phyloP scores from a whole-genome alignment of 768 basidiomycete species.

The Gautieria morchelliformis region DNA sequence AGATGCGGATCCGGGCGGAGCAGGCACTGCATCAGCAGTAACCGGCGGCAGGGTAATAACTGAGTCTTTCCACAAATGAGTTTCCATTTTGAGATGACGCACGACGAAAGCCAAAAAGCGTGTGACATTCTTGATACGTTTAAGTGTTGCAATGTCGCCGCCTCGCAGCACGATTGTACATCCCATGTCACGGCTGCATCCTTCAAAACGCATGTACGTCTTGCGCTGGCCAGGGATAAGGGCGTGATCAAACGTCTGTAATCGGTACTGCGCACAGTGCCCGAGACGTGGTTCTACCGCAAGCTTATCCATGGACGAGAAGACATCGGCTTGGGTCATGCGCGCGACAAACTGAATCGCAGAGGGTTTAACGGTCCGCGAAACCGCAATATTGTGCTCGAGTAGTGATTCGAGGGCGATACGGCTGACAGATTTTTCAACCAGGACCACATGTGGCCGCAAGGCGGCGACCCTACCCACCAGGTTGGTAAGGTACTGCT shows the following conservation, averaged over 20 bases:
- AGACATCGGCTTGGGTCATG: slow-evolving; percentile 90
- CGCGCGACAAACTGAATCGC: slow-evolving; percentile 84
- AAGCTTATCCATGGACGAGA: slow-evolving; percentile 91
- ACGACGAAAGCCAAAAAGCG: slow-evolving; percentile 89
- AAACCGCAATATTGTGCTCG: slow-evolving; percentile 80
- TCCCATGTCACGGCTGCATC: slow-evolving; percentile 85
- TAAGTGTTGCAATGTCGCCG: slow-evolving; percentile 69
- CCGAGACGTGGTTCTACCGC: slow-evolving; percentile 85
- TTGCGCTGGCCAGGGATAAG: slow-evolving; percentile 92
- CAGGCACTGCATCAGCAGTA: slow-evolving; percentile 55
- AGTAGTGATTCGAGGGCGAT: slow-evolving; percentile 83
- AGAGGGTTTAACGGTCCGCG: slow-evolving; percentile 78
- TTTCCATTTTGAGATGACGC: slow-evolving; percentile 89
- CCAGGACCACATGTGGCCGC: slow-evolving; percentile 86
- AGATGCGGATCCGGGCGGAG: slow-evolving; percentile 15
- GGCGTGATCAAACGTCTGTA: slow-evolving; percentile 92
- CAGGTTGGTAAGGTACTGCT: slow-evolving; percentile 83
- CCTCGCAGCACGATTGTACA: slow-evolving; percentile 92
- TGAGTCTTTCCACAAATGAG: slow-evolving; percentile 86
- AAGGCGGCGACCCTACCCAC: slow-evolving; percentile 84
- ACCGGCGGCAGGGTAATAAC: slow-evolving; percentile 66
- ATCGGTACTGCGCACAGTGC: slow-evolving; percentile 72
- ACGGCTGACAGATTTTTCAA: slow-evolving; percentile 84
- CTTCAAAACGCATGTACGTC: slow-evolving; percentile 97
- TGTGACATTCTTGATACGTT: slow-evolving; percentile 85